Evolutionary conservation across 345 rosid genomes (phyloP).

Genomic region (Salix udensis): DNA sequence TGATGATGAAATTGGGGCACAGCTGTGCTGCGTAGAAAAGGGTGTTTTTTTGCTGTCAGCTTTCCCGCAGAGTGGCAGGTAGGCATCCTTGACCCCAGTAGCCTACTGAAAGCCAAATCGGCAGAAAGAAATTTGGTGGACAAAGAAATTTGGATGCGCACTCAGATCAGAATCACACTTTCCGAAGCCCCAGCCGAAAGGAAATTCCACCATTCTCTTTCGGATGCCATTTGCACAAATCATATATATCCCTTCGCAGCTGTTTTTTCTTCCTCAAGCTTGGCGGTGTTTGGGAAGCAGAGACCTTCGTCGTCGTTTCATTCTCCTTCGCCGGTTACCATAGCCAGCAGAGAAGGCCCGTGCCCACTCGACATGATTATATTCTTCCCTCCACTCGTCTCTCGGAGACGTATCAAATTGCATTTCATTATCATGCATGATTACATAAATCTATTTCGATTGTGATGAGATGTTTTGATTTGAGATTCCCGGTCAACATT

Average conservation of each 20-base stretch:
- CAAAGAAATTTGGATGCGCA: no score
- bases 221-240: neutral
- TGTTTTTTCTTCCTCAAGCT: no score
- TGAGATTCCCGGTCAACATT: neutral
- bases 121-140: no score
- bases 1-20: neutral
- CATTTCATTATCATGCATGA: neutral
- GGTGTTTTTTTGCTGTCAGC: neutral
- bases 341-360: neutral
- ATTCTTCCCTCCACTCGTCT: neutral
- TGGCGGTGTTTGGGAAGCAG: no score
- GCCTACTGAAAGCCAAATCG: neutral
- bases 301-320: neutral
- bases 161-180: conserved; percentile 18
- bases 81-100: neutral
- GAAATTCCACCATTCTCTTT: neutral
- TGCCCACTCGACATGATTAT: neutral
- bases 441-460: neutral
- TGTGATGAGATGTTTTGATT: neutral
- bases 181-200: conserved; percentile 26
- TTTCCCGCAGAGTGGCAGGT: neutral
- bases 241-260: no score
- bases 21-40: neutral
- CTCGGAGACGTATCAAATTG: neutral
- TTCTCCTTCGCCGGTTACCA: neutral